Conservation (phyloP, 2,329 filamentous ascomycete genomes). For the Paecilomyces formosus region DNA sequence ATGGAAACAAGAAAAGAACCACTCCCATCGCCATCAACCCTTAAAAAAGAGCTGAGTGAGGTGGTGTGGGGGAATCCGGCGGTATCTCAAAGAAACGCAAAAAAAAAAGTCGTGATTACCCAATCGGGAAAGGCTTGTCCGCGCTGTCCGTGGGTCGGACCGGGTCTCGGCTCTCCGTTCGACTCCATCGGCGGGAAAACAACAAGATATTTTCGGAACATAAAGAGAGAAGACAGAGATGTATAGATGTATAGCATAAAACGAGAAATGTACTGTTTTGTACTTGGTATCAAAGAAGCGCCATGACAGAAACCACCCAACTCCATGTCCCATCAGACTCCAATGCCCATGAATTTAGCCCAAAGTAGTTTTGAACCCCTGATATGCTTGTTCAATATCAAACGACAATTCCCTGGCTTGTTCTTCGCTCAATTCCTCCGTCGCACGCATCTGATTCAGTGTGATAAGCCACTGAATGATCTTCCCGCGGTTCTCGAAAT, state of each 20-base stretch:
- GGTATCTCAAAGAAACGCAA: conserved; percentile 3
- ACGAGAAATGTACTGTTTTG: not conserved
- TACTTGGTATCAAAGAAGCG: not conserved
- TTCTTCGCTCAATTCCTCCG: conserved; percentile 79
- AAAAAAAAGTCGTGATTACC: conserved; percentile 10
- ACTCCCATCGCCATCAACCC: not conserved
- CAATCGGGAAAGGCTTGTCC: conserved; percentile 7
- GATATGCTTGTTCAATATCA: conserved; percentile 90
- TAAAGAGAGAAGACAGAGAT: not conserved
- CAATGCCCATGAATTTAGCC: conserved; percentile 32
- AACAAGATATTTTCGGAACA: not conserved
- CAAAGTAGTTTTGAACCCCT: conserved; percentile 81
- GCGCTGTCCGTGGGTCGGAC: conserved; percentile 5
- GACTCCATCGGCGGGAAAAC: conserved; percentile 1
- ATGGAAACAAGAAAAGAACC: not conserved
- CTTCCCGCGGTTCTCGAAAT: conserved; percentile 93
- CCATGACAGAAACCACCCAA: not conserved
- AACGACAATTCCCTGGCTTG: conserved; percentile 84
- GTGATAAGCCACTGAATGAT: conserved; percentile 98
- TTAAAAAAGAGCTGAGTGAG: not conserved
- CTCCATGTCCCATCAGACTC: not conserved
- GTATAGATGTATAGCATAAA: not conserved
- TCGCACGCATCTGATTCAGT: conserved; percentile 94
- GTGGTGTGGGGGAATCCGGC: not conserved
- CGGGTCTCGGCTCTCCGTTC: not conserved